Evolutionary conservation across 2,329 filamentous ascomycete species (phyloP), one percentile per base, ranked within the genome.

Genomic region (Fulvia fulva): DNA sequence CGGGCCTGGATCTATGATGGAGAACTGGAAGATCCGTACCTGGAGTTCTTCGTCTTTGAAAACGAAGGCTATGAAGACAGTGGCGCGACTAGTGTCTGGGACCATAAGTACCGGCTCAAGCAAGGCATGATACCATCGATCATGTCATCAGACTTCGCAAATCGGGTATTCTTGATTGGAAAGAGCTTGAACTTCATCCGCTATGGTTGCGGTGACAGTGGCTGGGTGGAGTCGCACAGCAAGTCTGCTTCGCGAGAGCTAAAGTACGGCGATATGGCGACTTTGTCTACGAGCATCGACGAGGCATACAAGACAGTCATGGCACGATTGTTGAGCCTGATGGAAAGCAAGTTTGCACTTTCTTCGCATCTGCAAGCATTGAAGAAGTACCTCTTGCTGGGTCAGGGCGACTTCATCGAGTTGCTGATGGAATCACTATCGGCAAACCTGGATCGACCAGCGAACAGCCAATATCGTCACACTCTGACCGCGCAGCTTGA

Each of bases 111-210:
- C 76, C 89, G 90, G 69, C 81, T 97, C 41, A 87, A 90, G 66
- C 83, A 89, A 58, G 82, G 84, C 50, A 94, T 97, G 89, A 87
- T 97, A 23, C 94, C 94, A 0, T 92, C 88, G 44, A 97, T 97
- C 69, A 91, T 97, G 66, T 95, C 91, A 0, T 83, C 88, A 46
- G 92, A 96, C 61, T 97, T 99, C 75, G 91, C 94, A 0, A 90
- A 94, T 66, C 97, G 97, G 71, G 90, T 99, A 5, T 97, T 97
- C 68, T 78, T 99, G 7, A 99, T 99, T 67, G 94, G 94, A 57
- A 99, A 99, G 74, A 96, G 92, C 3, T 82, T 99, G 55, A 99
- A 99, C 74, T 99, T 99, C 75, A 97, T 99, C 71, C 87, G 94
- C 23, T 92, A 97, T 74, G 93, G 91, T 65, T 99, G 94, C 71